phyloP scores from a whole-genome alignment of 1,139 yeast genomes.

The Sugiyamaella paludigena region DNA sequence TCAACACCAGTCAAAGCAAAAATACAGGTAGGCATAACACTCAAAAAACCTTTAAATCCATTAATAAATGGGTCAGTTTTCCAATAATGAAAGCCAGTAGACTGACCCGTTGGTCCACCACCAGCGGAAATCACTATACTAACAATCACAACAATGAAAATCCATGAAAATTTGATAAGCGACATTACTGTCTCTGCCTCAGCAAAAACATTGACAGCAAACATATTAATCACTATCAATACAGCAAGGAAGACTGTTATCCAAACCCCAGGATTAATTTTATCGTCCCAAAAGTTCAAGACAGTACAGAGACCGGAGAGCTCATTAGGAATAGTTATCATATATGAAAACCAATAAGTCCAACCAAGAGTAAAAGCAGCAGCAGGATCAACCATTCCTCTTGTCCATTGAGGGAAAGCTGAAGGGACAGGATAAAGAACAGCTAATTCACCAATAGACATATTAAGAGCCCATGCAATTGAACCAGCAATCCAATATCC shows the following conservation, averaged over 20 bases:
- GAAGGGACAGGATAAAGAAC: conserved; percentile 65
- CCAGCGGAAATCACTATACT: conserved; percentile 69
- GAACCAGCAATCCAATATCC: conserved; percentile 61
- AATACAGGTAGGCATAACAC: conserved; percentile 51
- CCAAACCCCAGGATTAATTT: conserved; percentile 52
- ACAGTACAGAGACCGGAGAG: conserved; percentile 56
- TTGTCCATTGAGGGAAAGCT: conserved; percentile 60
- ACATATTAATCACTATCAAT: conserved; percentile 32
- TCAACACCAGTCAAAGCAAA: conserved; percentile 69
- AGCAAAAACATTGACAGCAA: conserved; percentile 40
- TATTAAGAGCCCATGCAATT: conserved; percentile 64
- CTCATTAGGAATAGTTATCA: conserved; percentile 63
- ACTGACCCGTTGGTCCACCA: conserved; percentile 38
- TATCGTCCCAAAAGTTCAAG: conserved; percentile 57
- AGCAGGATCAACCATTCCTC: conserved; percentile 22
- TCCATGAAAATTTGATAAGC: conserved; percentile 48
- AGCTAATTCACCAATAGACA: conserved; percentile 72
- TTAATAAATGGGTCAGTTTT: conserved; percentile 19
- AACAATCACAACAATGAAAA: conserved; percentile 33
- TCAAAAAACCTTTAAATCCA: conserved; percentile 21
- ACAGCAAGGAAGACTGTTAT: conserved; percentile 27
- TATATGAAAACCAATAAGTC: conserved; percentile 20
- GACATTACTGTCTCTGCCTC: conserved; percentile 40
- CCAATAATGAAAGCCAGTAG: conserved; percentile 21
- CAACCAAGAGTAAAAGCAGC: conserved; percentile 21